These are phyloP conservation scores for Pyrenochaeta sp. DNA, from an alignment of 2,329 filamentous ascomycete species.

Conservation along the genomic window DNA sequence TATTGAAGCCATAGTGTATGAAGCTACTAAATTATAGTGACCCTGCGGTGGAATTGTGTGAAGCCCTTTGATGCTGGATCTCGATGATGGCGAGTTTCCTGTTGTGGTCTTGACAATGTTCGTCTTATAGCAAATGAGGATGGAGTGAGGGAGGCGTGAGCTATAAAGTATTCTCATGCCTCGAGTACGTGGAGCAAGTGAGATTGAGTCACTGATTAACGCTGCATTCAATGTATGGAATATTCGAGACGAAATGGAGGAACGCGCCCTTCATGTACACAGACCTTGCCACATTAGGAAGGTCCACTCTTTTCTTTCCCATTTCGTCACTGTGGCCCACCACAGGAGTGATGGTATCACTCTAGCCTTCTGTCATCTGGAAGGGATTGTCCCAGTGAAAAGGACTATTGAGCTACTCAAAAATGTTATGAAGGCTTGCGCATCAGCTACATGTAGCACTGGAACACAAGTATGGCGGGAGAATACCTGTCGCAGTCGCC, in stretches of 20 bases:
- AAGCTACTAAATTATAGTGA: background rate
- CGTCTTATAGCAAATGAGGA: background rate
- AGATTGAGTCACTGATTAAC: background rate
- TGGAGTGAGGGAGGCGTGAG: background rate
- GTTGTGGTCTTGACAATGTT: background rate
- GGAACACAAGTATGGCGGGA: background rate
- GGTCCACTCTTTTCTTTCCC: background rate
- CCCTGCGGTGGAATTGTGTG: no score
- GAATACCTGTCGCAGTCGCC: background rate
- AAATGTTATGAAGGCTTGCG: background rate
- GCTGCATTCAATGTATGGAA: constrained; percentile 3
- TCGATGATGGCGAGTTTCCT: background rate
- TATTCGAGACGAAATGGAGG: constrained; percentile 5
- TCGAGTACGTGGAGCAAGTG: background rate
- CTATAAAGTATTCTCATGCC: background rate
- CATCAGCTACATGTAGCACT: no score
- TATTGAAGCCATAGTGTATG: constrained; percentile 1
- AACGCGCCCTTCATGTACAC: constrained; percentile 17
- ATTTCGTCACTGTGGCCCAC: no score
- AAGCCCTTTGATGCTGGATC: no score
- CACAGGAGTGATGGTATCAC: no score
- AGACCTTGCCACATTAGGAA: constrained; percentile 19
- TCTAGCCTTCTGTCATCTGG: no score
- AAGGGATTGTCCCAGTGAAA: background rate
- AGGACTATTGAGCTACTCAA: background rate